Base-by-base conservation (phyloP, 257 asterid genomes). In the Echium plantagineum region DNA sequence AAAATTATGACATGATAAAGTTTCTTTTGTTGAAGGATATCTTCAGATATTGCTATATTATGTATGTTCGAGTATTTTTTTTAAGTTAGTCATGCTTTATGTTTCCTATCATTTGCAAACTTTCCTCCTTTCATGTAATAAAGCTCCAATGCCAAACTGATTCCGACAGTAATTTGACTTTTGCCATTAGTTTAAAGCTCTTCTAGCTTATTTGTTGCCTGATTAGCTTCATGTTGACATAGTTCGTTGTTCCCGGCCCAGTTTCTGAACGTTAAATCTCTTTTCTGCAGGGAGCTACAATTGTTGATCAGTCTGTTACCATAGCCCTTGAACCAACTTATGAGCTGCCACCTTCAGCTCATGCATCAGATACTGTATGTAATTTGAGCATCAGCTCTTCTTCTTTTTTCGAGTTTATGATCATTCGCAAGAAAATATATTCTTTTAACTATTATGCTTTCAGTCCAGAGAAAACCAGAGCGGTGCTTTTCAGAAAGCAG, bases 401-500 rank as follows among this genome's bases (percentile, higher is more conserved):
- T 31, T 21, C 8, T 17, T 32, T 9, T 16, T 18, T 47, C 31
- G 21, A 21, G 26, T 15, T 52, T 32, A 9, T 51, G 49, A 18
- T 22, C 52, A 12, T 54, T 30, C 52, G 15, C 10, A 55, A 38
- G 42, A 6, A 53, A 42, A 59, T 30, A 52, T 48, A 24, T 21
- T 24, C 10, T 42, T n/a, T 15, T 26, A 21, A 47, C n/a, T 26
- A 32, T 31, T 46, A 9, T 61, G 8, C 26, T 42, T 70, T 55
- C 69, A 77, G 81, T 52, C 53, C 16, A 58, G 66, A 8, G 79
- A 69, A 52, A 69, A 24, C 30, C 64, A 66, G 58, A 62, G 66
- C 51, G 74, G 60, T 24, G 78, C 71, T 20, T 46, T 78, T 42
- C 83, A 62, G 52, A 78, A 71, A 61, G 83, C 80, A 28, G 83